Evolutionary conservation across 1,139 yeast genomes (phyloP), one percentile per base, ranked within the genome.

Genomic region (Hansenula sp.): DNA sequence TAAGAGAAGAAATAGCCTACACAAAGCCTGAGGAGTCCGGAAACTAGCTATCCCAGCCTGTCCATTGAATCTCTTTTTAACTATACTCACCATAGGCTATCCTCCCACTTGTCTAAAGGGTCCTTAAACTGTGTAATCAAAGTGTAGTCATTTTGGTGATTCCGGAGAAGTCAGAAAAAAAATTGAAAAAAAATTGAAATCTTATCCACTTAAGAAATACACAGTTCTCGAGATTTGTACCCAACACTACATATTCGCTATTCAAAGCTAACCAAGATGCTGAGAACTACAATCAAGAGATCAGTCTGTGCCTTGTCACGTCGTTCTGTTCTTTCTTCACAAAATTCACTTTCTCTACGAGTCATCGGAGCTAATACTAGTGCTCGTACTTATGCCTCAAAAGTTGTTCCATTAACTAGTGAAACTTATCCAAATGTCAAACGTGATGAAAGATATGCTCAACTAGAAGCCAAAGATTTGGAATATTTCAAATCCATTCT

Each of bases 401-500:
- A 70, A 42, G 50, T 67, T 1, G 82, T 76, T 22, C 75, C 78
- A 18, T 61, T 81, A 26, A 83, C 92, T 1, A 72, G 82, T 3
- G 86, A 80, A 34, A 68, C 81, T 2, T 82, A 83, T 53, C 74
- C 83, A 28, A 63, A 69, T 36, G 73, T 81, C 17, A 53, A 67
- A 39, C 67, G 88, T 47, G 67, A 72, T 47, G 53, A 65, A 3
- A 57, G 56, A 17, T 79, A 55, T 60, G 62, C 65, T 36, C 61
- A 65, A 41, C 64, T 90, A 24, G 72, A 72, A 2, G 65, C 66
- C 0, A 66, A 65, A 6, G 95, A 90, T 56, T 46, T 90, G n/a
- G 71, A 64, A 1, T 71, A 62, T 52, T 92, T 92, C 68, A 67
- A 69, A 50, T 58, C 76, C 0, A 66, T 90, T 25, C 64, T 89